Conservation (phyloP, 2,329 filamentous ascomycete species). For the Paecilomyces fulvus region DNA sequence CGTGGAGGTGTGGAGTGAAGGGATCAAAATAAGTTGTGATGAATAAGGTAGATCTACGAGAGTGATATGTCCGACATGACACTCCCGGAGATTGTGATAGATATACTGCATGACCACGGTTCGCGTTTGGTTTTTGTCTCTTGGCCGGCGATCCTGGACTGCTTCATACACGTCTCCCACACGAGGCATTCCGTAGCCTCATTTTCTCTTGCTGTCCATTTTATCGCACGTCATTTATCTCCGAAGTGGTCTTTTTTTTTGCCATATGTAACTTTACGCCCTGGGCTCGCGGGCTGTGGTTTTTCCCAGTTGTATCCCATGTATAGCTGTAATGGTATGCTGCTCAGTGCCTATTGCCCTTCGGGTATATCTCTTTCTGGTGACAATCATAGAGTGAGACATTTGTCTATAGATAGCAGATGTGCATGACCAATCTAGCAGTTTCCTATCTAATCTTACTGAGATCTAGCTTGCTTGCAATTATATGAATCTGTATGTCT, state of each 20-base stretch:
- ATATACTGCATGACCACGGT: slow-evolving; percentile 13
- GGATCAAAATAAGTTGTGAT: slow-evolving; percentile 3
- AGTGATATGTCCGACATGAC: not conserved
- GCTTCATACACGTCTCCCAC: slow-evolving; percentile 13
- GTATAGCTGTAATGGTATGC: not conserved
- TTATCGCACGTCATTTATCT: slow-evolving; percentile 1
- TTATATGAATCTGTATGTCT: not conserved
- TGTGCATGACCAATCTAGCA: too few relatives aligned
- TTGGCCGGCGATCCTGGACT: slow-evolving; percentile 12
- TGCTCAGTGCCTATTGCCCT: not conserved
- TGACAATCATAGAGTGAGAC: not conserved
- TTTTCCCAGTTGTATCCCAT: not conserved
- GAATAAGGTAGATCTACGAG: slow-evolving; percentile 1
- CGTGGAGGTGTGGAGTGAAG: not conserved
- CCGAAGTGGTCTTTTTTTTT: not conserved
- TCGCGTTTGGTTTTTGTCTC: slow-evolving; percentile 16
- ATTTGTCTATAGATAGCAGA: not conserved
- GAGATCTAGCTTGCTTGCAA: too few relatives aligned
- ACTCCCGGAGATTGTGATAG: not conserved
- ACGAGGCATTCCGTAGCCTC: slow-evolving; percentile 9
- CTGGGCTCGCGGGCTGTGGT: not conserved
- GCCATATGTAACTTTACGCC: not conserved
- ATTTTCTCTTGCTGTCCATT: slow-evolving; percentile 5
- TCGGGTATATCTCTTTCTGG: not conserved
- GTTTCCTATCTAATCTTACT: too few relatives aligned